Evolutionary conservation across 2,329 filamentous ascomycete species (phyloP).

Genomic region (Neopestalotiopsis clavispora): DNA sequence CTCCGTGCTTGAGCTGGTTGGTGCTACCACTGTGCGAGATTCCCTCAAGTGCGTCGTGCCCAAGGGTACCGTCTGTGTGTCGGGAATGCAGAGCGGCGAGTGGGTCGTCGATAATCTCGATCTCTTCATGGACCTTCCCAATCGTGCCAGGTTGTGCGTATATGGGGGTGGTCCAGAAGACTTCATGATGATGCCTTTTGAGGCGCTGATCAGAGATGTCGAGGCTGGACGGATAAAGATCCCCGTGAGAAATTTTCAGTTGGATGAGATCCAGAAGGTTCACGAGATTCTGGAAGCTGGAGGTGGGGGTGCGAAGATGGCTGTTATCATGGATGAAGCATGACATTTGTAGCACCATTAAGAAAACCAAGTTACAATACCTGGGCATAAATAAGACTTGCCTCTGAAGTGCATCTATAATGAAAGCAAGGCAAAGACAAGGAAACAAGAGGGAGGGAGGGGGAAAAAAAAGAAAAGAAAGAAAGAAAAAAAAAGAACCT

Average conservation of each 20-base stretch:
- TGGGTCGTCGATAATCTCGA: constrained; percentile 26
- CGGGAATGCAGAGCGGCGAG: constrained; percentile 36
- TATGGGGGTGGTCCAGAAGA: constrained; percentile 25
- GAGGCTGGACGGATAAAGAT: constrained; percentile 26
- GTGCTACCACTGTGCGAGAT: constrained; percentile 45
- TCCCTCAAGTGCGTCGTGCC: constrained; percentile 44
- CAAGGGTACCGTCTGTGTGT: constrained; percentile 49
- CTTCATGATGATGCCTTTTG: constrained; percentile 26
- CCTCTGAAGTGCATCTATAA: too few species aligned
- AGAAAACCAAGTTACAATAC: background rate
- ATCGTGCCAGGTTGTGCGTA: constrained; percentile 21
- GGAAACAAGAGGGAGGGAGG: too few species aligned
- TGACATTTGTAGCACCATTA: background rate
- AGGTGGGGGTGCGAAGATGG: constrained; percentile 27
- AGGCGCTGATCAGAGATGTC: constrained; percentile 24
- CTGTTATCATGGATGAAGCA: constrained; percentile 24
- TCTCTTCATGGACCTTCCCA: constrained; percentile 22
- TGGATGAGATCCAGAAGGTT: constrained; percentile 28
- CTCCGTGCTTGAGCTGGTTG: constrained; percentile 52
- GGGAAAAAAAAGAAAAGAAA: too few species aligned
- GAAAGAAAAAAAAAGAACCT: too few species aligned
- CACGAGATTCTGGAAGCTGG: constrained; percentile 27
- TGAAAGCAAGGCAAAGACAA: too few species aligned
- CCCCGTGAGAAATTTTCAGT: constrained; percentile 23
- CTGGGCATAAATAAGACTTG: too few species aligned